Evolutionary conservation across 2,329 filamentous ascomycete species (phyloP).

Genomic region (Beauveria bassiana): DNA sequence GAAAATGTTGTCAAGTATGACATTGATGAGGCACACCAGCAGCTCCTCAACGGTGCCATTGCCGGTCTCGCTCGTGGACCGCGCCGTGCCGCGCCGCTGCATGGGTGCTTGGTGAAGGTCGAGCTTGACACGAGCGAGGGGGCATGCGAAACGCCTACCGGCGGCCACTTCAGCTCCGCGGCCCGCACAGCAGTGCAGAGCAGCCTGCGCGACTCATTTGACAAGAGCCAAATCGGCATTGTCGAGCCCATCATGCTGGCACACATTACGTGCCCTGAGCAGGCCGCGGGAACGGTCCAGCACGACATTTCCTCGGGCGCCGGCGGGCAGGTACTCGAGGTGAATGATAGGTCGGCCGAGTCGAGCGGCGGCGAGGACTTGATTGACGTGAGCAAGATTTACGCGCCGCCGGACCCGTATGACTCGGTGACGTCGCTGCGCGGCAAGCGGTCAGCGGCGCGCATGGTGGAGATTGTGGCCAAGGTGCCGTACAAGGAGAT

Average conservation of each 20-base stretch:
- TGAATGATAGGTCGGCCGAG: conserved; percentile 47
- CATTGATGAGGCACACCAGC: conserved; percentile 41
- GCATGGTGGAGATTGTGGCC: conserved; percentile 63
- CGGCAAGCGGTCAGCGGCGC: conserved; percentile 39
- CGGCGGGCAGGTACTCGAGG: conserved; percentile 64
- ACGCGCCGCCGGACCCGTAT: conserved; percentile 81
- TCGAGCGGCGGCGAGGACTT: conserved; percentile 22
- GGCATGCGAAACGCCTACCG: conserved; percentile 47
- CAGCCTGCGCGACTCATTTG: conserved; percentile 57
- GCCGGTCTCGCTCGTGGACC: conserved; percentile 83
- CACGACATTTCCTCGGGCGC: conserved; percentile 70
- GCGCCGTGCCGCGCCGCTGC: conserved; percentile 69
- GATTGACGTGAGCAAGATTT: conserved; percentile 70
- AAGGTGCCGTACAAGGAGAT: conserved; percentile 93
- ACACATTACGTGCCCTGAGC: conserved; percentile 78
- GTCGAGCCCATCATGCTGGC: conserved; percentile 94
- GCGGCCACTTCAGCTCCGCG: conserved; percentile 60
- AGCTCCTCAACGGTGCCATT: conserved; percentile 70
- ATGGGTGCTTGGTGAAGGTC: conserved; percentile 65
- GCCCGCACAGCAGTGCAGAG: conserved; percentile 55
- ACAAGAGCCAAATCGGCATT: conserved; percentile 50
- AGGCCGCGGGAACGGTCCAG: conserved; percentile 70
- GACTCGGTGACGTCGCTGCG: conserved; percentile 50
- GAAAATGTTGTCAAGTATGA: conserved; percentile 43
- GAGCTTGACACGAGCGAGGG: conserved; percentile 58